Conservation (phyloP, 2,329 filamentous ascomycete genomes). For the Fusarium sp. region DNA sequence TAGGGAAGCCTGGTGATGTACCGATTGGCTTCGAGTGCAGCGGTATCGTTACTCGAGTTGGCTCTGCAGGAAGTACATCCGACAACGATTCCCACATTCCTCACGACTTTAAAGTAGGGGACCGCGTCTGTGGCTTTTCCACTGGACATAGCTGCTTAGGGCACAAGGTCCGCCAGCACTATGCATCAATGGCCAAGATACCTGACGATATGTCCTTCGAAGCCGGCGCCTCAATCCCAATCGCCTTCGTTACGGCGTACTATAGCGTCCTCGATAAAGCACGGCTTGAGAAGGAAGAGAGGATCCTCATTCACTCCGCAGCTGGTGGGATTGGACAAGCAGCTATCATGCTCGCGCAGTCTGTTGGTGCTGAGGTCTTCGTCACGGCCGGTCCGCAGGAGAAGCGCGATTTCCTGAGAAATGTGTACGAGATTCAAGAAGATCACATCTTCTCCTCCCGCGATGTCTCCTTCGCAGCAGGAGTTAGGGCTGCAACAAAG, state of each 20-base stretch:
- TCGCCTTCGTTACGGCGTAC: conserved; percentile 29
- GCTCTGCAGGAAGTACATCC: not conserved
- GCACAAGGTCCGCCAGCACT: not conserved
- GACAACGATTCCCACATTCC: not conserved
- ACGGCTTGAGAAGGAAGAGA: conserved; percentile 52
- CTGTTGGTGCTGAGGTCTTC: conserved; percentile 47
- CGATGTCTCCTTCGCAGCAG: conserved; percentile 5
- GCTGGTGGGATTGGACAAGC: conserved; percentile 51
- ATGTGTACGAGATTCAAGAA: conserved; percentile 26
- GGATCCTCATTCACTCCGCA: conserved; percentile 52
- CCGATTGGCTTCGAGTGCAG: conserved; percentile 1
- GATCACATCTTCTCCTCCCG: conserved; percentile 18
- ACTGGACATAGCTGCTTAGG: not conserved
- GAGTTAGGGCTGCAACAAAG: conserved; percentile 7
- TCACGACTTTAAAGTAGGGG: not conserved
- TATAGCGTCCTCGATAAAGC: conserved; percentile 25
- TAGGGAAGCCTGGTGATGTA: too few relatives aligned
- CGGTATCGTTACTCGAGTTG: conserved; percentile 1
- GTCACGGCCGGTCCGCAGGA: conserved; percentile 46
- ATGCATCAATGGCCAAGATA: not conserved
- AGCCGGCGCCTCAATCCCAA: conserved; percentile 49
- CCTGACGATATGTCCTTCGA: conserved; percentile 28
- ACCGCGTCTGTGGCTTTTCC: not conserved
- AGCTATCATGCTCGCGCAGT: conserved; percentile 46
- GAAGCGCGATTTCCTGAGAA: conserved; percentile 38